Base-by-base conservation (phyloP, 176 grass and related monocot genomes). In the Melocanna baccifera region DNA sequence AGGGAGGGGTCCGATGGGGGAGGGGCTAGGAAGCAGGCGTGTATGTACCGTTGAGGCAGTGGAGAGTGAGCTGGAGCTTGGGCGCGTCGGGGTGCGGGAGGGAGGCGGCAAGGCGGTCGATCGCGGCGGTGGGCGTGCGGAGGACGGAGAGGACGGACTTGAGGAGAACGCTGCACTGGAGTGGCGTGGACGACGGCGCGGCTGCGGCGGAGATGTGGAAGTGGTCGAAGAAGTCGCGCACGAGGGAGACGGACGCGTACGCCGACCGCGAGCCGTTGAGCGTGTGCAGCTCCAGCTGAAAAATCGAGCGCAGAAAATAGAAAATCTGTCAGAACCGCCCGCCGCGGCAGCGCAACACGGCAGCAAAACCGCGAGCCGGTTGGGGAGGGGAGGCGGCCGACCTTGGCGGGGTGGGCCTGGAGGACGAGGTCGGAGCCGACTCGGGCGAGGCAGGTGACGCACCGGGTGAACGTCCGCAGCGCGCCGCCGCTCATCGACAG, bases 131-230 rank as follows among this genome's bases (percentile, higher is more conserved):
- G 6, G 93, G 89, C 64, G 96, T 99, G 69, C 93, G 89, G 69
- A 99, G 89, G 50, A 96, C 90, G 43, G 96, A 47, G 65, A 88
- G 86, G 20, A 98, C 77, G 12, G 89, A 93, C 62, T 99, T 99
- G 84, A 96, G 76, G 66, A 99, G 89, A 42, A 99, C 45, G 83
- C 91, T 94, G 80, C 96, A 99, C 83, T 93, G 93, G 46, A 94
- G 76, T 62, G 89, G 87, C 77, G 86, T 81, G 52, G 89, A 79
- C 0, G 89, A 45, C 11, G 85, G 51, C 20, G 82, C 77, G 2
- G 69, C 71, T 7, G 63, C 34, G 79, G 72, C 13, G 43, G 75
- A 36, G 76, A 98, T 42, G 9, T 77, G 32, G 84, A 83, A 99
- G 22, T 55, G 66, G 70, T 99, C 93, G 86, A 99, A 99, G 84